Conservation (phyloP, 352 stramenopile genomes). For the Phytopythium montanum region DNA sequence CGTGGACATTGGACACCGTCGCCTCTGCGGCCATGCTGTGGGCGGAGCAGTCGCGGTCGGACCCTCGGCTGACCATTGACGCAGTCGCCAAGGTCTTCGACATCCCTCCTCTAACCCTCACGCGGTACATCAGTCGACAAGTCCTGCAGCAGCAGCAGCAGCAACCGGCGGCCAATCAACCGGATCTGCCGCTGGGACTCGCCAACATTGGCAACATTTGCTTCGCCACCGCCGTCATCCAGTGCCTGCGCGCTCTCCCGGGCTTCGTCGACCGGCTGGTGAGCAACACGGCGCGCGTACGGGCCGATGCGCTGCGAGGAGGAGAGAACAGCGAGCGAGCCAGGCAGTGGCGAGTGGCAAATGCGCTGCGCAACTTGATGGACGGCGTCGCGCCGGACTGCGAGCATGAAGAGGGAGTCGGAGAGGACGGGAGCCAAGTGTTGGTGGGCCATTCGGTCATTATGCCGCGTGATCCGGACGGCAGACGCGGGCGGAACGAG, state of each 20-base stretch:
- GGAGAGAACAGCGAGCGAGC: not conserved
- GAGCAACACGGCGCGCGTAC: conserved; percentile 1
- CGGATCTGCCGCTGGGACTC: conserved; percentile 36
- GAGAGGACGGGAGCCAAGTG: not conserved
- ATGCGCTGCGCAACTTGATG: conserved; percentile 13
- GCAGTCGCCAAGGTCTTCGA: no score
- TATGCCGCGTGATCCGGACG: not conserved
- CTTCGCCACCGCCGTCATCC: conserved; percentile 71
- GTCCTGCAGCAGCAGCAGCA: no score
- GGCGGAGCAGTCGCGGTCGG: no score
- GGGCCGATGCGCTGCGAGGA: not conserved
- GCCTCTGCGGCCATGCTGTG: no score
- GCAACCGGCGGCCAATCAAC: no score
- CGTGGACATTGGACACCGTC: no score
- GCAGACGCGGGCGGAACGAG: not conserved
- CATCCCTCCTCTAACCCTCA: no score
- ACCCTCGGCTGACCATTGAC: no score
- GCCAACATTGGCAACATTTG: conserved; percentile 72
- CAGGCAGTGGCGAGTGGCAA: conserved; percentile 7
- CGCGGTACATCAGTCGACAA: no score
- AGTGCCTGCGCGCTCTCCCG: conserved; percentile 49
- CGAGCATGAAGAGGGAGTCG: not conserved
- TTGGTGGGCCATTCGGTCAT: not conserved
- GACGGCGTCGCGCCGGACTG: conserved; percentile 2
- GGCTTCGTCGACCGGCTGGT: conserved; percentile 28